phyloP scores from a whole-genome alignment of 306 rosid species.

The Carpinus fangiana region DNA sequence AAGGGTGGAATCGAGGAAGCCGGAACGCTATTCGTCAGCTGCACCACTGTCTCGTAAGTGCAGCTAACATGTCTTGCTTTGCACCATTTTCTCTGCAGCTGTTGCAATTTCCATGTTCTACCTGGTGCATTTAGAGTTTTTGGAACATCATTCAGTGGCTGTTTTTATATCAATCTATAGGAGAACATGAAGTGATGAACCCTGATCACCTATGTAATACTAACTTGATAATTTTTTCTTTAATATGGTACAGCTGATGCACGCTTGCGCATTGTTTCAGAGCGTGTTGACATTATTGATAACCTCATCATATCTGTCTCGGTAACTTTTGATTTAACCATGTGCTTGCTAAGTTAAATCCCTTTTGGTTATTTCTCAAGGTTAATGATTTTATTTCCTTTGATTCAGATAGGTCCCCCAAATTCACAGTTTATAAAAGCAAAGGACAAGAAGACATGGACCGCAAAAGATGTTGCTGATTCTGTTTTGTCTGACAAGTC shows the following conservation, averaged over 20 bases:
- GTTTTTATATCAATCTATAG: slow-evolving; percentile 6
- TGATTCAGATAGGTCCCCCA: slow-evolving; percentile 93
- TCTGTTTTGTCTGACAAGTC: slow-evolving; percentile 94
- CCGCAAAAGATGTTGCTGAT: slow-evolving; percentile 89
- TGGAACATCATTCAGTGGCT: slow-evolving; percentile 2
- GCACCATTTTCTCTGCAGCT: slow-evolving; percentile 1
- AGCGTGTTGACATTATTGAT: slow-evolving; percentile 83
- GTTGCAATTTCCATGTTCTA: slow-evolving; percentile 15
- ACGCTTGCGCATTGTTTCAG: slow-evolving; percentile 90
- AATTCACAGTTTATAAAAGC: slow-evolving; percentile 68
- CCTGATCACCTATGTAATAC: slow-evolving; percentile 10
- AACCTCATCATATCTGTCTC: slow-evolving; percentile 84
- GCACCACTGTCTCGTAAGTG: slow-evolving; percentile 97
- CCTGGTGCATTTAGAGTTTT: slow-evolving; percentile 8
- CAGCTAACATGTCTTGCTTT: slow-evolving; percentile 24
- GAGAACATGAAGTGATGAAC: slow-evolving; percentile 16
- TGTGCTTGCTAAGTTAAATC: slow-evolving; percentile 9
- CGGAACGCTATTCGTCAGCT: slow-evolving; percentile 95
- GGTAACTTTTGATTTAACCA: slow-evolving; percentile 52
- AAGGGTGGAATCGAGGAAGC: slow-evolving; percentile 98
- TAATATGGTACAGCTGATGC: slow-evolving; percentile 75
- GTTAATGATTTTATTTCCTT: slow-evolving; percentile 39
- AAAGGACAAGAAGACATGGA: slow-evolving; percentile 81
- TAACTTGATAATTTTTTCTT: slow-evolving; percentile 15
- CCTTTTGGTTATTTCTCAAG: slow-evolving; percentile 15